Evolutionary conservation across 345 rosid genomes (phyloP), one percentile per base, ranked within the genome.

Genomic region (Arabidopsis arenosa): DNA sequence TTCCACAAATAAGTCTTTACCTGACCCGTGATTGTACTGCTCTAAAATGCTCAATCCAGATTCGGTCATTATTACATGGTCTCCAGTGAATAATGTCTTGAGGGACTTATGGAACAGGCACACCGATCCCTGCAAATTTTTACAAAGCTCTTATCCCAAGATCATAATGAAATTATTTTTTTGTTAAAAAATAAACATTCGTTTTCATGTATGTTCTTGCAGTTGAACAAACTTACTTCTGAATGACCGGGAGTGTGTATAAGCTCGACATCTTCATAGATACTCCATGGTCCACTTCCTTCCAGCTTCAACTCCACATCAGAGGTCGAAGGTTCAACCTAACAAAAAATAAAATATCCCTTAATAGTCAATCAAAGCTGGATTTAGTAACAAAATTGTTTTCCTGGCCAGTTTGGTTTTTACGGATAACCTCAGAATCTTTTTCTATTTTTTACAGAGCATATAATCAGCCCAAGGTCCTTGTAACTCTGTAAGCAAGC

Each of bases 221-320:
- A 69, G 39, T 63, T 69, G 36, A 18, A 63, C 45, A 66, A 57
- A 80, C 85, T 78, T 67, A 87, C 92, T 76, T 69, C 53, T 11
- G 89, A 53, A 75, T 88, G 89, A 60, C 92, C 89, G 1, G 92
- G 88, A 55, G 85, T 76, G 68, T 84, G 89, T 71, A 88, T 75
- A 73, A 88, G 92, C 72, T 75, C 79, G 5, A 88, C 26, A 60
- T 83, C 86, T 26, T 72, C 76, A 18, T 79, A 66, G 57, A 86
- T 77, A 61, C 66, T 84, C 92, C 92, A 88, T 33, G 92, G 87
- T 57, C 92, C 89, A n/a, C 79, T 77, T 62, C 90, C 90, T 66
- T 84, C 84, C 52, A 88, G 83, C 82, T 86, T 88, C 45, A 77
- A 79, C 81, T 88, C 88, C 12, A 84, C 84, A 78, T 88, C 88